Conservation (phyloP, 2,329 filamentous ascomycete genomes). For the Aspergillus uvarum region DNA sequence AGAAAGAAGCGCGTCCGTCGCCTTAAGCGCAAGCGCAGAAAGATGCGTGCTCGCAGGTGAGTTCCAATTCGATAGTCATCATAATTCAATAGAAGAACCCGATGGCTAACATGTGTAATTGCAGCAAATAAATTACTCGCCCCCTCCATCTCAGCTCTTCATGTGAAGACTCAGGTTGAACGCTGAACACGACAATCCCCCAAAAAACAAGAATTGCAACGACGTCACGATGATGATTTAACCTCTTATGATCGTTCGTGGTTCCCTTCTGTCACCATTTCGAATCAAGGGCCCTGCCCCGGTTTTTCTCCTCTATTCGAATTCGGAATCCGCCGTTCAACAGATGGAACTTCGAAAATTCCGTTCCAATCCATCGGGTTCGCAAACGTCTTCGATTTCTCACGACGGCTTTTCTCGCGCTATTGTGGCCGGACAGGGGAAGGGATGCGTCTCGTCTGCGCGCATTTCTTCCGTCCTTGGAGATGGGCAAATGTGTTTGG, state of each 20-base stretch:
- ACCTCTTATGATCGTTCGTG: constrained; percentile 28
- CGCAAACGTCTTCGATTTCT: constrained; percentile 31
- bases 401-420: constrained; percentile 11
- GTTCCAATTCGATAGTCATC: constrained; percentile 37
- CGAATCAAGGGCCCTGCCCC: constrained; percentile 23
- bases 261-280: constrained; percentile 19
- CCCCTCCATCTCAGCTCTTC: constrained; percentile 54
- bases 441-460: constrained; percentile 5
- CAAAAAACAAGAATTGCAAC: constrained; percentile 13
- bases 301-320: constrained; percentile 18
- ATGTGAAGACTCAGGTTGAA: constrained; percentile 39
- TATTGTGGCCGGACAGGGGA: constrained; percentile 23
- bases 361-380: constrained; percentile 31
- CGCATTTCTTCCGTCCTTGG: constrained; percentile 23
- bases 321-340: constrained; percentile 34
- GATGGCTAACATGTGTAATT: constrained; percentile 36
- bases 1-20: constrained; percentile 99
- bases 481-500: constrained; percentile 35
- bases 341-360: constrained; percentile 8
- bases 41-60: constrained; percentile 97
- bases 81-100: neutral
- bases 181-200: constrained; percentile 37
- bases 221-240: constrained; percentile 35
- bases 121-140: constrained; percentile 68
- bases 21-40: constrained; percentile 99